These are phyloP conservation scores for Fabrea salina DNA, from an alignment of 169 alveolate genomes.

Conservation along the genomic window DNA sequence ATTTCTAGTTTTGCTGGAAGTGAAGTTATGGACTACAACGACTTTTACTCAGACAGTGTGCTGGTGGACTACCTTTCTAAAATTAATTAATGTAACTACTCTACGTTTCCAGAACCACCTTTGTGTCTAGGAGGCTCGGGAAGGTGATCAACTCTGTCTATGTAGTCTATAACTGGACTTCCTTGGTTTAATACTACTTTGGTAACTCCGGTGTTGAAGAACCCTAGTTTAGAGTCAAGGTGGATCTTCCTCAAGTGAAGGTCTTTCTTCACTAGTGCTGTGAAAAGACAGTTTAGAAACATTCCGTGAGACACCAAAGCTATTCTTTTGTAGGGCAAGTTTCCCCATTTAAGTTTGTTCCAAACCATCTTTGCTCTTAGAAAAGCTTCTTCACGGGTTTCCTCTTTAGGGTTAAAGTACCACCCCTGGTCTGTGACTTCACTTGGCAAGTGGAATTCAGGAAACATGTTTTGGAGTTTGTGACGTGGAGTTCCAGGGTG, in stretches of 20 bases:
- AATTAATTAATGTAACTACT: no score
- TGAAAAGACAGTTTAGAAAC: background rate
- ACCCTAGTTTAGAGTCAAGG: background rate
- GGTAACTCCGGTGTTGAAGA: background rate
- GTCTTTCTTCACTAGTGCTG: background rate
- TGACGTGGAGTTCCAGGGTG: background rate
- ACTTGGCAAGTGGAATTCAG: background rate
- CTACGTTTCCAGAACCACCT: no score
- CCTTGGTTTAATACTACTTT: background rate
- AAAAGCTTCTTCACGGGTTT: background rate
- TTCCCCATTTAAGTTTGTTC: background rate
- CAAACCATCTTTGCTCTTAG: background rate
- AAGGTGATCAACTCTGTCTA: background rate
- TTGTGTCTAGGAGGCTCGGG: conserved; percentile 8
- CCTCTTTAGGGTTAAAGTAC: background rate
- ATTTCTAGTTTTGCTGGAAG: conserved; percentile 13
- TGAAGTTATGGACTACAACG: background rate
- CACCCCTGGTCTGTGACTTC: background rate
- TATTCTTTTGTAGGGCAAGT: background rate
- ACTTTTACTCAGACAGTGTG: background rate
- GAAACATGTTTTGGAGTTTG: background rate
- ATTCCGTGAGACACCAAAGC: background rate
- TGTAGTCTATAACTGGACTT: background rate
- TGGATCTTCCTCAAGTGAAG: background rate
- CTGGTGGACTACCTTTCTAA: background rate